These are phyloP conservation scores for Erigeron philadelphicus DNA, from an alignment of 140 eudicot species.

Conservation along the genomic window DNA sequence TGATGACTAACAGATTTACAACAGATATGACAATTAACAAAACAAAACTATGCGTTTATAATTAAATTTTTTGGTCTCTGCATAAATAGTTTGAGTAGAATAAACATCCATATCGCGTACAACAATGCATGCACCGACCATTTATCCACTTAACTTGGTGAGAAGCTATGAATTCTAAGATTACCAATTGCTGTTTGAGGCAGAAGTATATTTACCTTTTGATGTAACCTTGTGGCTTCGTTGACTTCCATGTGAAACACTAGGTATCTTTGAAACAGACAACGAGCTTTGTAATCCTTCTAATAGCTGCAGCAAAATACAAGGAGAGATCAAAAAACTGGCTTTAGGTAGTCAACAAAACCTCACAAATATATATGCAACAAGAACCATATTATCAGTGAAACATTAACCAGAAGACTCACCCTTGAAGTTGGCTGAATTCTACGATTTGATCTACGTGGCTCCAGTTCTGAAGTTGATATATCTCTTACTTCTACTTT, in stretches of 20 bases:
- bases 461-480: constrained; percentile 46
- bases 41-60: not conserved
- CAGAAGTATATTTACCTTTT: constrained; percentile 41
- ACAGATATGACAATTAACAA: not conserved
- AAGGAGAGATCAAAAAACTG: constrained; percentile 1
- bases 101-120: not conserved
- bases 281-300: constrained; percentile 89
- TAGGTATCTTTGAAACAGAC: constrained; percentile 48
- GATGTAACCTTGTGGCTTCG: constrained; percentile 43
- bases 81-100: not conserved
- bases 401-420: constrained; percentile 1
- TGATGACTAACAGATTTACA: not conserved
- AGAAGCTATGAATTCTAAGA: not conserved
- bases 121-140: not conserved
- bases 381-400: not conserved
- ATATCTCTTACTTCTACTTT: constrained; percentile 49
- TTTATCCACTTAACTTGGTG: not conserved
- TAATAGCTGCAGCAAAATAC: constrained; percentile 48
- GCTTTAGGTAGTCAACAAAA: not conserved
- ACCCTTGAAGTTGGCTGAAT: constrained; percentile 98
- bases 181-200: not conserved
- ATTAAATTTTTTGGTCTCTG: not conserved
- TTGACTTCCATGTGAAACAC: constrained; percentile 46
- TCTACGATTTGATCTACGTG: constrained; percentile 85
- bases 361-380: not conserved